phyloP scores from a whole-genome alignment of 306 rosid species.

The Fagus sylvatica region DNA sequence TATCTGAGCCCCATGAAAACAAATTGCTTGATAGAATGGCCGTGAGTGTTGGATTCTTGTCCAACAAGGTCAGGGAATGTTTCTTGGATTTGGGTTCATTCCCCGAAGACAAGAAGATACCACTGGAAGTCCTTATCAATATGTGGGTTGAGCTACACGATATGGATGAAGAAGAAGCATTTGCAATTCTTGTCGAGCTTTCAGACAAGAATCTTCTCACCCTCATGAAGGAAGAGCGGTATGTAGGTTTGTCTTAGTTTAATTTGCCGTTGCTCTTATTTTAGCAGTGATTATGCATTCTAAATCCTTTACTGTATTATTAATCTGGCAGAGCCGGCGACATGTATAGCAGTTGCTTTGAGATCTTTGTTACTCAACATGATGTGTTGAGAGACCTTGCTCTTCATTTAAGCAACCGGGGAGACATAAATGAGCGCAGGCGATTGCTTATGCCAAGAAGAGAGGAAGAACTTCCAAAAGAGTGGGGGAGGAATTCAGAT shows the following conservation, averaged over 20 bases:
- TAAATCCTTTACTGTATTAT: conserved; percentile 23
- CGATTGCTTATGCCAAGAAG: conserved; percentile 83
- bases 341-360: conserved; percentile 68
- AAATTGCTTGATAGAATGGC: conserved; percentile 72
- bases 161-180: conserved; percentile 66
- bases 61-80: conserved; percentile 60
- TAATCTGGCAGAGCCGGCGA: conserved; percentile 62
- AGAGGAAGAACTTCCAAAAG: conserved; percentile 63
- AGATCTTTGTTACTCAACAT: conserved; percentile 77
- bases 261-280: not conserved
- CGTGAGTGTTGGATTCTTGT: conserved; percentile 52
- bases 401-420: conserved; percentile 55
- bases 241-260: conserved; percentile 18
- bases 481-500: conserved; percentile 63
- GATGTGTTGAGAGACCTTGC: conserved; percentile 89
- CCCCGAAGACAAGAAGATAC: conserved; percentile 85
- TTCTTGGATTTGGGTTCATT: conserved; percentile 83
- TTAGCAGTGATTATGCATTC: conserved; percentile 1
- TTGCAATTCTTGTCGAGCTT: conserved; percentile 78
- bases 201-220: conserved; percentile 80
- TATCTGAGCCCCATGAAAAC: conserved; percentile 68
- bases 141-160: conserved; percentile 85
- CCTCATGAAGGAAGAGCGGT: conserved; percentile 75
- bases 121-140: conserved; percentile 77
- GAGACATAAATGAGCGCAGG: conserved; percentile 36